phyloP scores from a whole-genome alignment of 2,329 filamentous ascomycete genomes.

The Trichoderma polysporum region DNA sequence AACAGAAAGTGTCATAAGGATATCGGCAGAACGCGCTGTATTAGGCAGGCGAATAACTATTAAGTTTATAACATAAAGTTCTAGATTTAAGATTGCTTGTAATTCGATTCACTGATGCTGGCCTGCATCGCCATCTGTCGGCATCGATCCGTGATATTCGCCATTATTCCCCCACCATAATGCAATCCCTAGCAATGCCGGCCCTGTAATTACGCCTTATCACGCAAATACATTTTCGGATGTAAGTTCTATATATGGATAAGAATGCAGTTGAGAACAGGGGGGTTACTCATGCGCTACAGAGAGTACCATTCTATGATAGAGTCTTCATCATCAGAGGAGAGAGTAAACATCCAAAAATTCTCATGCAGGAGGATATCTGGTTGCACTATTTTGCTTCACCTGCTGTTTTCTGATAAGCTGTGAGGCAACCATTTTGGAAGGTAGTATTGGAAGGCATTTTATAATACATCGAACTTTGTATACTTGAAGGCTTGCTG shows the following conservation, averaged over 20 bases:
- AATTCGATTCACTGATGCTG: neutral
- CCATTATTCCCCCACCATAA: neutral
- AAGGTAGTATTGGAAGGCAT: neutral
- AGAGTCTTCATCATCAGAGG: neutral
- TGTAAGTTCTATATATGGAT: neutral
- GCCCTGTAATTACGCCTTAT: conserved; percentile 11
- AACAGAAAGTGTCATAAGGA: neutral
- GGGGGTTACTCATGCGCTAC: neutral
- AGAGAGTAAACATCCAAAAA: neutral
- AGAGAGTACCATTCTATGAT: neutral
- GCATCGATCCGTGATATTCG: neutral
- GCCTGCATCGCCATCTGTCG: neutral
- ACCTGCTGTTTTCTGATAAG: neutral
- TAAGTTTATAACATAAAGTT: neutral
- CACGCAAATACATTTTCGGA: neutral
- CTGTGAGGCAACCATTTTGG: neutral
- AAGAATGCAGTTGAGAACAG: neutral
- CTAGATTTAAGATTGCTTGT: neutral
- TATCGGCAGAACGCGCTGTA: neutral
- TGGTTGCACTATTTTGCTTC: neutral
- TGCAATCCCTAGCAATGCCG: neutral
- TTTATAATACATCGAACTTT: neutral
- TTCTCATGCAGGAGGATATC: neutral
- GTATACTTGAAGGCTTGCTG: neutral
- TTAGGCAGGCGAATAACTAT: neutral